A percentile compares a stretch with the other conserved stretches of the same genome.
phyloP scores from a whole-genome alignment of 805 yeast genomes.

The Candida anglica region DNA sequence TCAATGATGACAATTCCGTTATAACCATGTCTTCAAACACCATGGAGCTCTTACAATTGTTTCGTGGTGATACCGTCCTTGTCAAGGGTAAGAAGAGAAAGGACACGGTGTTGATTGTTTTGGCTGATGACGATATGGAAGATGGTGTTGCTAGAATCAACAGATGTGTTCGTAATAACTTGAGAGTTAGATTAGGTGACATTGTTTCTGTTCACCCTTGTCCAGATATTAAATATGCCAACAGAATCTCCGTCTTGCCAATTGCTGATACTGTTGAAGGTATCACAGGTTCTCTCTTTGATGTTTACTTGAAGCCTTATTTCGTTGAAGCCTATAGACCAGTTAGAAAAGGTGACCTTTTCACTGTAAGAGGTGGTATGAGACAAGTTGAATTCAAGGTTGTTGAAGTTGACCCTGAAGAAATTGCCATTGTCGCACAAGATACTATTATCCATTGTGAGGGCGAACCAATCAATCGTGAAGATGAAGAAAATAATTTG shows the following conservation, averaged over 20 bases:
- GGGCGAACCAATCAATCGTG: slow-evolving; percentile 98
- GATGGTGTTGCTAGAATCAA: slow-evolving; percentile 93
- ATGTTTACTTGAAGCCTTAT: slow-evolving; percentile 94
- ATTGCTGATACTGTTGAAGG: slow-evolving; percentile 98
- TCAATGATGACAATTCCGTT: slow-evolving; percentile 94
- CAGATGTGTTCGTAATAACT: slow-evolving; percentile 93
- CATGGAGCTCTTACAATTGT: slow-evolving; percentile 89
- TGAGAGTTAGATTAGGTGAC: slow-evolving; percentile 92
- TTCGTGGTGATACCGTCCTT: slow-evolving; percentile 96
- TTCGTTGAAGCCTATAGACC: slow-evolving; percentile 99
- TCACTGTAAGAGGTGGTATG: slow-evolving; percentile 98
- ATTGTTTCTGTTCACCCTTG: slow-evolving; percentile 88
- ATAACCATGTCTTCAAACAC: slow-evolving; percentile 93
- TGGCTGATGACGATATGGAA: slow-evolving; percentile 94
- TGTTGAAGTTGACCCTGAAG: slow-evolving; percentile 97
- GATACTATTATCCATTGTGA: slow-evolving; percentile 98
- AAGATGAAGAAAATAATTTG: slow-evolving; percentile 94
- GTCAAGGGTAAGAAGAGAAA: slow-evolving; percentile 98
- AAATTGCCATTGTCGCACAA: slow-evolving; percentile 96
- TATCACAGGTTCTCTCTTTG: slow-evolving; percentile 92
- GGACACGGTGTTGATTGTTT: slow-evolving; percentile 93
- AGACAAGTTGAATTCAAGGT: slow-evolving; percentile 98
- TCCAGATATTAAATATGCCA: slow-evolving; percentile 96
- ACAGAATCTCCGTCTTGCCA: slow-evolving; percentile 91
- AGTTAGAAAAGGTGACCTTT: slow-evolving; percentile 94